Base-by-base conservation (phyloP, 768 basidiomycete species). In the Agrocybe pediades region DNA sequence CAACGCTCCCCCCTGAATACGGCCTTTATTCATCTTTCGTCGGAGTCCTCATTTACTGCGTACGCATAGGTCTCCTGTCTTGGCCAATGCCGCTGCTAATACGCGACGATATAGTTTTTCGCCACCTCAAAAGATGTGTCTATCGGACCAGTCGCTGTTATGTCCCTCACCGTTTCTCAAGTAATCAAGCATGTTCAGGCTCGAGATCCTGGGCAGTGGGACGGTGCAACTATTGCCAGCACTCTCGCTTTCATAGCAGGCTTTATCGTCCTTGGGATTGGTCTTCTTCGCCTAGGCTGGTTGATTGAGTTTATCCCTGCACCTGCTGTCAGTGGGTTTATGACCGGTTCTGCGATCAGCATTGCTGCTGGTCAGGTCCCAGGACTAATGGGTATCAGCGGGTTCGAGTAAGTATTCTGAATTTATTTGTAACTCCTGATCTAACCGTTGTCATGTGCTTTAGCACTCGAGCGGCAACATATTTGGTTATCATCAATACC, bases 141-240 rank as follows among this genome's bases (percentile, higher is more conserved):
- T n/a, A 98, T 99, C 61, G 97, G 97, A 46, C 97, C 97, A 2
- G 96, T 98, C 61, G 96, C 97, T 7, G 96, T 99, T 67, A 97
- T 99, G 95, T 95, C 93, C 2, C 80, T 97, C 46, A 89, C 90
- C 17, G 84, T 86, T 16, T 81, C 92, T 7, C 85, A 92, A 67
- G 85, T 98, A 58, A 90, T 98, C 65, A 73, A 78, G 13, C 69
- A 80, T 29, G 83, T 97, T 48, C 63, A 87, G 41, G 62, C 73
- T 0, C 62, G 67, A 9, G 72, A 85, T 61, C 86, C 83, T 1
- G 72, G 71, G n/a, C 64, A 75, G 61, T 96, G 85, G 83, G 60
- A 71, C 3, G 77, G 75, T 1, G 86, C 90, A 1, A 76, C 85
- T 52, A 98, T 99, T 54, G 97, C 92, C 3, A 91, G 87, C 9